Base-by-base conservation (phyloP, 2,329 filamentous ascomycete species). In the Colletotrichum ledebouriae region DNA sequence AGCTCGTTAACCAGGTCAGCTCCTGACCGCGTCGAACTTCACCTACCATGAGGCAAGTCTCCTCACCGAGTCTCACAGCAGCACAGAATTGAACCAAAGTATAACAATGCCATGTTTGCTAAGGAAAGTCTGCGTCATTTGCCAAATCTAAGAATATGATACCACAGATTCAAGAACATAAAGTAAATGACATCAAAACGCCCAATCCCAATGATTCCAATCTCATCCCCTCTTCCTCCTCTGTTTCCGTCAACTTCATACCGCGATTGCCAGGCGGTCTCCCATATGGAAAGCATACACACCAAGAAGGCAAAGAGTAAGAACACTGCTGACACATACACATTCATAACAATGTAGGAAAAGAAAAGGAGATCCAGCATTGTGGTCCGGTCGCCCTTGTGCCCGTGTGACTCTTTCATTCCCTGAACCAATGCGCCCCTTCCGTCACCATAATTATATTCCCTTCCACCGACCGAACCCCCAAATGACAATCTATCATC, bases 331-430 rank as follows among this genome's bases (percentile, higher is more conserved):
- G 37, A 34, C 15, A 25, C 6, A 60, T 4, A 52, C n/a, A 46
- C 10, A 34, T 13, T 22, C 46, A 37, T 33, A 20, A 47, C 4
- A 63, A 52, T 12, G 47, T 53, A 46, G 53, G 33, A 47, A 20
- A 39, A 29, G 34, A 59, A 53, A 68, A 68, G 65, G 55, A 59
- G 49, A 65, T 20, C 34, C 65, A 68, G 61, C 50, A 50, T 56
- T 68, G 65, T 68, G 65, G 65, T 68, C 65, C 65, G 65, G 42
- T 65, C 65, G 53, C 65, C 65, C 65, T 65, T 68, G 65, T 65
- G 65, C 60, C 61, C 65, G 55, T 68, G 25, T 47, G 44, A 67
- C 52, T 55, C 17, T 39, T 13, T 29, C 29, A 20, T n/a, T 59
- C 6, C 33, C 10, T 15, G 13, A 15, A 6, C 33, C 6, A 53